Conservation (phyloP, 2,329 filamentous ascomycete genomes). For the Fusarium sp. region DNA sequence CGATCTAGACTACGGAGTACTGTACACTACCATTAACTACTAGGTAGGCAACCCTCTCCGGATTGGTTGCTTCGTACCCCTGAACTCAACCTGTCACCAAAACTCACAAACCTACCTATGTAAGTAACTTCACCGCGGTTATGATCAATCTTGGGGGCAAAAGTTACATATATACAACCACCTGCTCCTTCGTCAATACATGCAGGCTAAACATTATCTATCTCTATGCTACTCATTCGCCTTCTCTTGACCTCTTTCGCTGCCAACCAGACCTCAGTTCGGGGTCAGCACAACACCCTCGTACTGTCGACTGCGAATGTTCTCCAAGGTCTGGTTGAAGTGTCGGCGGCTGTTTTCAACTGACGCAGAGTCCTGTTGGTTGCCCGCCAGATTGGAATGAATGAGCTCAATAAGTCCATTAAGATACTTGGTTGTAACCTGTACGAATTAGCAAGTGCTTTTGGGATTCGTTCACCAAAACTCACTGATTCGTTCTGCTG, state of each 20-base stretch:
- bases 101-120: not conserved
- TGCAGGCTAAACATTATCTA: conserved; percentile 46
- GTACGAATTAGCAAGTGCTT: conserved; percentile 26
- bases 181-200: conserved; percentile 31
- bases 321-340: conserved; percentile 94
- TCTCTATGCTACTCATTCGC: conserved; percentile 38
- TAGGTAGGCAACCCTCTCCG: not conserved
- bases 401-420: conserved; percentile 98
- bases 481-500: conserved; percentile 94
- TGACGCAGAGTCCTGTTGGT: conserved; percentile 81
- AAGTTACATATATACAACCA: conserved; percentile 49
- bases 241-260: conserved; percentile 14
- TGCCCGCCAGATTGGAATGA: conserved; percentile 92
- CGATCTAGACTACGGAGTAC: not conserved
- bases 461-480: not conserved
- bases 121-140: conserved; percentile 2
- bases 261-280: conserved; percentile 48
- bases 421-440: conserved; percentile 95
- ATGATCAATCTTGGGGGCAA: conserved; percentile 38
- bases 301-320: conserved; percentile 91
- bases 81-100: conserved; percentile 21
- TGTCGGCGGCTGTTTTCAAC: conserved; percentile 93
- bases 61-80: not conserved
- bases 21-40: not conserved
- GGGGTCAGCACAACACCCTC: conserved; percentile 86